A percentile compares a stretch with the other conserved stretches of the same genome.
Evolutionary conservation across 73 alveolate species (phyloP).

Genomic region (Paraurostyla sp.): DNA sequence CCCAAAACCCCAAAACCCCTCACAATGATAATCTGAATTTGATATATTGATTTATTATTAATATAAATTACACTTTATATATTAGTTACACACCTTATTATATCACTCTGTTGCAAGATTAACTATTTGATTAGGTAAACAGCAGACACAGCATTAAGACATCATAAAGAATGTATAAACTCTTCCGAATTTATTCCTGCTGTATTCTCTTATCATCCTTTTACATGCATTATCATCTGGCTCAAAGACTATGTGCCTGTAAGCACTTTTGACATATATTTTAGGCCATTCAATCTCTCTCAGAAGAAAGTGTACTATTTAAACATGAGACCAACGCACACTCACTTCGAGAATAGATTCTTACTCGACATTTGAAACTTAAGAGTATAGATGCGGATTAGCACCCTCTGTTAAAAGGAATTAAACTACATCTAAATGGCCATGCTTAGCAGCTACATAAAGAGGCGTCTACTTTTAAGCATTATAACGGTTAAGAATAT

Average conservation of each 20-base stretch:
- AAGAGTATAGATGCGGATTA: slow-evolving; percentile 43
- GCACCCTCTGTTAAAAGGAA: slow-evolving; percentile 55
- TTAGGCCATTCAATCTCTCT: slow-evolving; percentile 32
- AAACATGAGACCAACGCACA: slow-evolving; percentile 64
- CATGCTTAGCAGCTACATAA: slow-evolving; percentile 53
- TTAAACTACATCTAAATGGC: slow-evolving; percentile 48
- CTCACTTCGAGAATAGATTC: slow-evolving; percentile 53
- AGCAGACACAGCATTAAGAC: background rate
- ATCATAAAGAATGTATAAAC: slow-evolving; percentile 14
- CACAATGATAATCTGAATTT: too few relatives aligned
- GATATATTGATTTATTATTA: too few relatives aligned
- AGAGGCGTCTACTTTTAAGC: slow-evolving; percentile 47
- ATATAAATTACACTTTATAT: too few relatives aligned
- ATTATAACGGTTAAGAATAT: slow-evolving; percentile 35
- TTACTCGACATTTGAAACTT: slow-evolving; percentile 30
- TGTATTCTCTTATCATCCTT: slow-evolving; percentile 3
- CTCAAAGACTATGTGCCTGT: slow-evolving; percentile 39
- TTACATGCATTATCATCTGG: background rate
- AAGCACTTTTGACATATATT: slow-evolving; percentile 6
- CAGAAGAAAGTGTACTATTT: slow-evolving; percentile 42
- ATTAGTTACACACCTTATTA: too few relatives aligned
- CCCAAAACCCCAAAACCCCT: too few relatives aligned
- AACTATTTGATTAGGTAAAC: too few relatives aligned
- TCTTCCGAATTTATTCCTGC: slow-evolving; percentile 3
- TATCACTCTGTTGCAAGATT: too few relatives aligned